Evolutionary conservation across 2,329 filamentous ascomycete species (phyloP), one percentile per base, ranked within the genome.

Genomic region (Xylaria sp.): DNA sequence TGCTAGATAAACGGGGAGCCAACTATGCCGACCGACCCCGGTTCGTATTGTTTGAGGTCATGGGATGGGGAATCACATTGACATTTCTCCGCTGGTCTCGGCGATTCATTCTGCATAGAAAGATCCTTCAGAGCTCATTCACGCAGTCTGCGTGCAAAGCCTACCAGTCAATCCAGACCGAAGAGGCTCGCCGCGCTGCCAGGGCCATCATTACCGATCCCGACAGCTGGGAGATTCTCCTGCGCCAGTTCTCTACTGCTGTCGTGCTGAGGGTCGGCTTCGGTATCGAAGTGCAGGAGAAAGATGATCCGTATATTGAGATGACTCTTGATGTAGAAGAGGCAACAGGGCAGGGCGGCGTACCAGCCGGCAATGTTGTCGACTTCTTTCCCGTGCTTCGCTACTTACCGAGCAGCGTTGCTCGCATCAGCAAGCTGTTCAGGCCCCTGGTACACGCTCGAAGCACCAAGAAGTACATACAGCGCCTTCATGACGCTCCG

Each of bases 1-100:
- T 86, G 4, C 77, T 86, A 5, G 83, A 84, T 64, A 83, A 81
- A 63, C 75, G 81, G 20, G 83, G 83, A 1, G 78, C 78, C 67
- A 85, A 83, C 67, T 85, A 83, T 70, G 78, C 77, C 39, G 82
- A 84, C 70, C 72, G 84, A 1, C 84, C 84, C 9, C 79, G 81
- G n/a, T 85, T 86, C 69, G 79, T 81, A 1, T 23, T 69, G 9
- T 71, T 70, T 25, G 70, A 71, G 48, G 66, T 69, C 8, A 70
- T 70, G 61, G 68, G 68, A 55, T 70, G 65, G 68, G 68, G 68
- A 23, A 31, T 70, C 3, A 70, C 68, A n/a, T 61, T 70, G 36
- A 68, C 68, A 3, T 70, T 70, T 49, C 68, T 70, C 20, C 67
- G 60, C 48, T 66, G 69, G 78, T 82, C 82, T 0, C 75, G 80